Percentiles rank a stretch among this genome's conserved stretches.
Evolutionary conservation across 345 rosid species (phyloP).

Genomic region (Murraya koenigii): DNA sequence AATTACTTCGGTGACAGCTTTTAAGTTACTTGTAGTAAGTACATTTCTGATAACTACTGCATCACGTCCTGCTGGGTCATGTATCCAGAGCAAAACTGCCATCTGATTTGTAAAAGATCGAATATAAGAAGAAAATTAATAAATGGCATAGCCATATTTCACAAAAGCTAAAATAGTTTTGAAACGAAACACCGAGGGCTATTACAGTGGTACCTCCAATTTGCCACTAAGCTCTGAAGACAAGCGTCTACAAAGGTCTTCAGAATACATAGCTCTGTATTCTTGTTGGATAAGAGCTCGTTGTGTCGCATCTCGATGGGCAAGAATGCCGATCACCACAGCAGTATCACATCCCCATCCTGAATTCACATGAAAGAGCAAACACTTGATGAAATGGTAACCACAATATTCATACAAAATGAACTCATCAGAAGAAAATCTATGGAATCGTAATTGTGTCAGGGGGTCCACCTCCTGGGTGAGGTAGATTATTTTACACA

Average conservation of each 20-base stretch:
- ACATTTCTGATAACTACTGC: slow-evolving; percentile 46
- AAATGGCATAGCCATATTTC: not conserved
- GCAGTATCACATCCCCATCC: slow-evolving; percentile 62
- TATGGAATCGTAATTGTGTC: not conserved
- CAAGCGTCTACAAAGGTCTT: slow-evolving; percentile 47
- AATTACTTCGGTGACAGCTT: slow-evolving; percentile 57
- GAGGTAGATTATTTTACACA: not conserved
- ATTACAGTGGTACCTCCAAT: slow-evolving; percentile 45
- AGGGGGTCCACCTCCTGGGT: not conserved
- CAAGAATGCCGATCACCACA: slow-evolving; percentile 52
- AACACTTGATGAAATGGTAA: not conserved
- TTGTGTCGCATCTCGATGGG: slow-evolving; percentile 64
- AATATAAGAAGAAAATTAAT: not conserved
- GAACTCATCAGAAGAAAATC: not conserved
- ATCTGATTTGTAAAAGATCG: slow-evolving; percentile 30
- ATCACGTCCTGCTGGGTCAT: slow-evolving; percentile 64
- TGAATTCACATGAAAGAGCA: slow-evolving; percentile 12
- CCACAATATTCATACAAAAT: not conserved
- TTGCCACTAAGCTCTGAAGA: slow-evolving; percentile 57
- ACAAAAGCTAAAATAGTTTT: not conserved
- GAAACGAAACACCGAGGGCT: not conserved
- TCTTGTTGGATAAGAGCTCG: slow-evolving; percentile 56
- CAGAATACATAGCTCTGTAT: slow-evolving; percentile 45
- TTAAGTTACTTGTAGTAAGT: slow-evolving; percentile 13
- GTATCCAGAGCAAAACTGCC: slow-evolving; percentile 67